These are phyloP conservation scores for Tylopilus felleus DNA, from an alignment of 768 basidiomycete species.

Conservation along the genomic window DNA sequence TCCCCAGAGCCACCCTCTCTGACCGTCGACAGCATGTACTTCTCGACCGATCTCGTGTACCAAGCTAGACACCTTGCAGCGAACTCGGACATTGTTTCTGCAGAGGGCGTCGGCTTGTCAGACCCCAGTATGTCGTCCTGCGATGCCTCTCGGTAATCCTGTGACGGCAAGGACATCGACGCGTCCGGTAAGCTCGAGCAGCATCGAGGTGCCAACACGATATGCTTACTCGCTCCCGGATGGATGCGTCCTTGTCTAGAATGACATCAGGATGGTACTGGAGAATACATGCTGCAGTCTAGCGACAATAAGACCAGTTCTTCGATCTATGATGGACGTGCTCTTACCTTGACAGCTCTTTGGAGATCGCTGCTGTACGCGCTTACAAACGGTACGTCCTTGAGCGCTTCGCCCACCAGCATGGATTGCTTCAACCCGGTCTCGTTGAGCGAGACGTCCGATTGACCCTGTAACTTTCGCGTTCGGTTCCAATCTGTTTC, in stretches of 20 bases:
- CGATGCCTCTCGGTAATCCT: not conserved
- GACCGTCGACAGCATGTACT: not conserved
- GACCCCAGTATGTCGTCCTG: not conserved
- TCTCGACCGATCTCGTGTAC: constrained; percentile 1
- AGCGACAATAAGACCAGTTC: not conserved
- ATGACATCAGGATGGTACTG: not conserved
- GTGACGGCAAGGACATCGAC: no score
- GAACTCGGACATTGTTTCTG: not conserved
- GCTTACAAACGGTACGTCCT: constrained; percentile 49
- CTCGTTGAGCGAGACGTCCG: constrained; percentile 62
- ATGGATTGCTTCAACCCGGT: constrained; percentile 48
- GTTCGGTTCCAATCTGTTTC: constrained; percentile 65
- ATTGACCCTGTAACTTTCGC: constrained; percentile 66
- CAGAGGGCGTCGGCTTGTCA: not conserved
- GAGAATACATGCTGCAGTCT: constrained; percentile 1
- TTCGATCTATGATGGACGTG: not conserved
- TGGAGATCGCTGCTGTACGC: constrained; percentile 62
- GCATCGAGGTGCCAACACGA: not conserved
- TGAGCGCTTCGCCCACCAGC: constrained; percentile 47
- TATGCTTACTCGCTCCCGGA: constrained; percentile 1
- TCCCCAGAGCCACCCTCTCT: not conserved
- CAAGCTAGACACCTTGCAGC: constrained; percentile 2
- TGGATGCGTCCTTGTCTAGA: not conserved
- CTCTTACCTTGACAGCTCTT: constrained; percentile 57
- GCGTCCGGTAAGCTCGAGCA: not conserved